Evolutionary conservation across 1,284 basidiomycete genomes (phyloP).

Genomic region (Rhodotorula sp.): DNA sequence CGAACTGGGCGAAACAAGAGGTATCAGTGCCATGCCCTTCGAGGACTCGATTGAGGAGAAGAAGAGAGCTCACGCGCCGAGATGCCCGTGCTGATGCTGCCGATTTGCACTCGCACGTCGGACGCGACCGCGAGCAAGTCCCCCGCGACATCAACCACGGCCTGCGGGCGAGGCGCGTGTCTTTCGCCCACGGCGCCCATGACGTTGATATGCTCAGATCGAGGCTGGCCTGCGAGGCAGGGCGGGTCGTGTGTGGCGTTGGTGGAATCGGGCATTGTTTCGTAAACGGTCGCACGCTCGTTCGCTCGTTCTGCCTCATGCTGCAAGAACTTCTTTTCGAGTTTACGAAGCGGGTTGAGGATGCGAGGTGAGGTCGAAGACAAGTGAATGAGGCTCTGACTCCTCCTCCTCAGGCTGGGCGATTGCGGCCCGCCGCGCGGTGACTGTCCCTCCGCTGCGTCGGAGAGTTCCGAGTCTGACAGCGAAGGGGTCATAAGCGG

Average conservation of each 20-base stretch:
- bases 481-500: not conserved
- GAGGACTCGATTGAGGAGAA: too few species aligned
- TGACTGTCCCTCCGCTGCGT: not conserved
- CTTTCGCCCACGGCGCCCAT: not conserved
- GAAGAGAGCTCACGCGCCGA: not conserved
- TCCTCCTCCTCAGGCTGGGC: not conserved
- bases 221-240: not conserved
- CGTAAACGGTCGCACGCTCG: not conserved
- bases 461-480: not conserved
- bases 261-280: not conserved
- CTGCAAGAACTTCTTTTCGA: not conserved
- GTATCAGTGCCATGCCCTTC: too few species aligned
- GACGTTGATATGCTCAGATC: not conserved
- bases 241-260: not conserved
- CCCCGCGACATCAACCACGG: not conserved
- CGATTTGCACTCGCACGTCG: constrained; percentile 5
- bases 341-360: not conserved
- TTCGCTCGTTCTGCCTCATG: not conserved
- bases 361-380: not conserved
- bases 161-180: not conserved
- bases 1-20: not conserved
- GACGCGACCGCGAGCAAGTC: constrained; percentile 10
- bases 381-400: not conserved
- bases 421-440: not conserved
- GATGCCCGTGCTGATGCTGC: not conserved